phyloP scores from a whole-genome alignment of 306 rosid genomes.

The Ceratonia siliqua region DNA sequence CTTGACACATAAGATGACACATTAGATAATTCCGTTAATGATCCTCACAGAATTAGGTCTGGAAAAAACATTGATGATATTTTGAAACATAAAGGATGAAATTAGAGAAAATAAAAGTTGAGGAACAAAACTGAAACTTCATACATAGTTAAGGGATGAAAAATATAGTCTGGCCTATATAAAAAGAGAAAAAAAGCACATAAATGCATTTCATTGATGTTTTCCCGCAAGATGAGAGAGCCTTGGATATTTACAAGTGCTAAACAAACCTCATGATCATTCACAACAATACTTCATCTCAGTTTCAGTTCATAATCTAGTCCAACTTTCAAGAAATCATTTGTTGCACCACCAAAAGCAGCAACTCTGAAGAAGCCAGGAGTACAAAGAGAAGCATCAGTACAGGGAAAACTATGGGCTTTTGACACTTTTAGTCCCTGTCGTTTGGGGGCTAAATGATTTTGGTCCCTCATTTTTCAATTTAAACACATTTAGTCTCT shows the following conservation, averaged over 20 bases:
- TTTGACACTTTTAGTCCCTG: not conserved
- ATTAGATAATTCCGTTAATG: too few species aligned
- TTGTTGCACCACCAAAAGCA: slow-evolving; percentile 69
- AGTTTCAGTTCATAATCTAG: slow-evolving; percentile 23
- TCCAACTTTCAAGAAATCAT: slow-evolving; percentile 43
- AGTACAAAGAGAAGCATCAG: slow-evolving; percentile 32
- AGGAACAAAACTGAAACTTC: too few species aligned
- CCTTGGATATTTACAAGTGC: slow-evolving; percentile 59
- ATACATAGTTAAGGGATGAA: too few species aligned
- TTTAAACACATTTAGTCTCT: too few species aligned
- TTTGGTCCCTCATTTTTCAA: not conserved
- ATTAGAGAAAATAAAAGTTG: too few species aligned
- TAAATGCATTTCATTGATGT: slow-evolving; percentile 28
- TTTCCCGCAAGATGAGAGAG: slow-evolving; percentile 28
- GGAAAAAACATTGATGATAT: too few species aligned
- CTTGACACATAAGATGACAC: too few species aligned
- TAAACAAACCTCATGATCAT: slow-evolving; percentile 46
- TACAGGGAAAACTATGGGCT: not conserved
- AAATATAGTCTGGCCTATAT: too few species aligned
- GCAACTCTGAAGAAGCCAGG: slow-evolving; percentile 59
- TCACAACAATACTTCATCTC: slow-evolving; percentile 34
- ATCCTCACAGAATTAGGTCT: too few species aligned
- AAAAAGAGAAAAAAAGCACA: not conserved
- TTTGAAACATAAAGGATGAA: too few species aligned
- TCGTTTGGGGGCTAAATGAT: not conserved